Evolutionary conservation across 1,139 yeast genomes (phyloP), one percentile per base, ranked within the genome.

Genomic region (Protomyces gravidus): DNA sequence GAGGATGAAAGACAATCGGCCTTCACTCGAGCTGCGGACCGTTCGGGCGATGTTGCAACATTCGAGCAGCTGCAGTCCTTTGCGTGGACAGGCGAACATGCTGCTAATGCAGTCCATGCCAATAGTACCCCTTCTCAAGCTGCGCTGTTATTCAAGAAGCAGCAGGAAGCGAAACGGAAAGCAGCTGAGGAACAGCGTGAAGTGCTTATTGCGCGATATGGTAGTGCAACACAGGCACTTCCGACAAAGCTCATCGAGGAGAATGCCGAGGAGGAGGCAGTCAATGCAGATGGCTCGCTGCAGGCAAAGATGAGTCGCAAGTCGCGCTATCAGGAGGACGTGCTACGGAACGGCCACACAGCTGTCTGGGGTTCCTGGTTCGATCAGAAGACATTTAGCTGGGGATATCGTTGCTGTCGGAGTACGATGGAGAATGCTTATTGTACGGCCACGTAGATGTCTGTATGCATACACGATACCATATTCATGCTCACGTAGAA

Each of bases 51-150:
- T 15, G 60, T 50, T 13, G 60, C 55, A 15, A 50, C 55, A 11
- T 62, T 62, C 23, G 62, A 63, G 13, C 51, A 62, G 27, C 45
- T 62, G 6, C 64, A 62, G 28, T 33, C 51, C 21, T 62, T 62
- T 61, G 64, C 64, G n/a, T 62, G 64, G 64, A 59, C 63, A 32
- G 50, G 50, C 5, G 36, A 46, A 17, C 46, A 26, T 25, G 45
- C 50, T 19, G 30, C 46, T 3, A 48, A 48, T 2, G 68, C 50
- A 15, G 53, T 74, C 27, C 76, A 78, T 63, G 68, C 80, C 42
- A 85, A 81, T 63, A 83, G 84, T 2, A 80, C 81, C 58, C 88
- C 88, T 3, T 83, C 88, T 0, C 78, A 79, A 47, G 76, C 80
- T 67, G 73, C 77, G 74, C 62, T 81, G 46, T 75, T 74, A 57